These are phyloP conservation scores for Elaeis guineensis DNA, from an alignment of 176 grass and related monocot genomes.

Conservation along the genomic window DNA sequence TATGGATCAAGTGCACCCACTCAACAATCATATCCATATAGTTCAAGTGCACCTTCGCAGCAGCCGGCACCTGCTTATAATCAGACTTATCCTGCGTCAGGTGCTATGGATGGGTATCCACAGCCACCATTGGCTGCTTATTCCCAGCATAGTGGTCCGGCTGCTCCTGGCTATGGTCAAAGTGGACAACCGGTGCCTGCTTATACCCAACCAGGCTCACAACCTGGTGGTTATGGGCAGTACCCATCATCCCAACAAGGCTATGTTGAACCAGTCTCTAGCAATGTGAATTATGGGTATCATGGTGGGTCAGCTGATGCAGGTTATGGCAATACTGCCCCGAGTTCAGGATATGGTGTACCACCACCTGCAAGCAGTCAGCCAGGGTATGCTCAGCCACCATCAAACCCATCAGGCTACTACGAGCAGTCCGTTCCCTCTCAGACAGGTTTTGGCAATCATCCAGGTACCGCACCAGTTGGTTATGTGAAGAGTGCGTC, in stretches of 20 bases:
- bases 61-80: slow-evolving; percentile 46
- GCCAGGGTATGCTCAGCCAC: slow-evolving; percentile 35
- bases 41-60: slow-evolving; percentile 28
- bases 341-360: slow-evolving; percentile 32
- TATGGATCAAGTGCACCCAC: slow-evolving; percentile 26
- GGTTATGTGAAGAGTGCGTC: slow-evolving; percentile 17
- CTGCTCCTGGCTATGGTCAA: slow-evolving; percentile 31
- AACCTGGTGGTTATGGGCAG: slow-evolving; percentile 46
- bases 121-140: slow-evolving; percentile 56
- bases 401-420: no score
- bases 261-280: slow-evolving; percentile 41
- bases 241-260: slow-evolving; percentile 40
- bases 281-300: slow-evolving; percentile 56
- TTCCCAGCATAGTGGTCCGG: slow-evolving; percentile 44
- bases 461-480: not conserved
- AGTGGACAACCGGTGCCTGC: slow-evolving; percentile 27
- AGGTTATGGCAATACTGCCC: slow-evolving; percentile 35
- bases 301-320: slow-evolving; percentile 59
- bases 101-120: slow-evolving; percentile 55
- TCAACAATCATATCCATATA: slow-evolving; percentile 17
- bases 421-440: no score
- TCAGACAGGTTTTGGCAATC: not conserved
- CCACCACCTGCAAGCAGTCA: slow-evolving; percentile 16
- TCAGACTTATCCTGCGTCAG: slow-evolving; percentile 48
- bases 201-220: slow-evolving; percentile 46